Evolutionary conservation across 164 flowering plant species (phyloP).

Genomic region (Warburgia ugandensis): DNA sequence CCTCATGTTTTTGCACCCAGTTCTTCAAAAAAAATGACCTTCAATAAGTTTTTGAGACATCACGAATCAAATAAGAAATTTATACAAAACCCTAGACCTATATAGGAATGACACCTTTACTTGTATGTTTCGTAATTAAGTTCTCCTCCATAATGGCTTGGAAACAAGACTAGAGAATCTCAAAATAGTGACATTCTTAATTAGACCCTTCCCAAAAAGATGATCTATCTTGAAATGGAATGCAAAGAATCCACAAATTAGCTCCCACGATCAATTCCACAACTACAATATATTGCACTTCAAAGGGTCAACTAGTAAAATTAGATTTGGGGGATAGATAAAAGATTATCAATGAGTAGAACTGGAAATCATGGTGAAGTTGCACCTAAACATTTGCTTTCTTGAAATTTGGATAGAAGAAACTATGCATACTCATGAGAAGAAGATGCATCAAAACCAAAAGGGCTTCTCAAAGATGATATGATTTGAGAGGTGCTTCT

Average conservation of each 20-base stretch:
- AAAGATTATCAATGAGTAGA: background rate
- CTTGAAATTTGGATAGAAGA: slow-evolving; percentile 42
- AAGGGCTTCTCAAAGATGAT: slow-evolving; percentile 59
- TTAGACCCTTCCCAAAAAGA: slow-evolving; percentile 47
- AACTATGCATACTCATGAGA: slow-evolving; percentile 30
- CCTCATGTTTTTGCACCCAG: slow-evolving; percentile 26
- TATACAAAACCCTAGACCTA: slow-evolving; percentile 1
- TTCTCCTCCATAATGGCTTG: slow-evolving; percentile 57
- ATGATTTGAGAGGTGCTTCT: slow-evolving; percentile 50
- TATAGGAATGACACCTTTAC: slow-evolving; percentile 14
- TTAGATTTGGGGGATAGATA: background rate
- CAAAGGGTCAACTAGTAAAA: background rate
- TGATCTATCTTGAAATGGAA: slow-evolving; percentile 54
- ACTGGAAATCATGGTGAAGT: background rate
- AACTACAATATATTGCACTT: too few species aligned
- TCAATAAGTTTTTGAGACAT: slow-evolving; percentile 1
- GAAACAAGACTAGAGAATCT: slow-evolving; percentile 59
- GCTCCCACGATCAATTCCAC: background rate
- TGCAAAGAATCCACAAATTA: background rate
- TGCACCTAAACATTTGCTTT: slow-evolving; percentile 56
- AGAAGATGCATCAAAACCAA: slow-evolving; percentile 41
- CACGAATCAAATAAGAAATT: slow-evolving; percentile 5
- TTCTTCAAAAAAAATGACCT: slow-evolving; percentile 56
- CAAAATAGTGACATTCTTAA: slow-evolving; percentile 55
- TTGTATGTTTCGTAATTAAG: slow-evolving; percentile 45